These are phyloP conservation scores for Daldinia caldariorum DNA, from an alignment of 495 filamentous ascomycete genomes.

Conservation along the genomic window DNA sequence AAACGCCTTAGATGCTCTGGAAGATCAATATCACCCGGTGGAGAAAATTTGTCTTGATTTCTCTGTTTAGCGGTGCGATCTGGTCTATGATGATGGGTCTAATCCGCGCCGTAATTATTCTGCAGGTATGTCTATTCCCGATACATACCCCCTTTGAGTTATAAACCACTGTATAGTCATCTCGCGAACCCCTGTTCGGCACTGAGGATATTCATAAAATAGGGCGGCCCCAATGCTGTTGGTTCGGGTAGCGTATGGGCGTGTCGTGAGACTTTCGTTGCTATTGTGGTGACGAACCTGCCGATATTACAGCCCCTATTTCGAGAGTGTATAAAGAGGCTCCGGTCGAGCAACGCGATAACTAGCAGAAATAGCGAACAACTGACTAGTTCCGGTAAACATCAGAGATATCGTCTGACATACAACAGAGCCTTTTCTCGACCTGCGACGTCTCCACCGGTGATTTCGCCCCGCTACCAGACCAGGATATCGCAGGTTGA, in stretches of 20 bases:
- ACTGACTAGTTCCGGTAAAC: too few species aligned
- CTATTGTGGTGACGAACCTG: conserved; percentile 62
- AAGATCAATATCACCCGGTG: conserved; percentile 51
- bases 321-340: conserved; percentile 29
- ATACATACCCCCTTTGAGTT: not conserved
- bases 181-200: too few species aligned
- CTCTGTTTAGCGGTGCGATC: conserved; percentile 61
- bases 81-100: conserved; percentile 61
- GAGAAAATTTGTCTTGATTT: conserved; percentile 58
- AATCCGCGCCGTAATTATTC: conserved; percentile 59
- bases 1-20: too few species aligned
- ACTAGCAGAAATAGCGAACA: too few species aligned
- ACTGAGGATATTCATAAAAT: not conserved
- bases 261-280: conserved; percentile 63
- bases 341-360: too few species aligned
- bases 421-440: too few species aligned
- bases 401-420: too few species aligned
- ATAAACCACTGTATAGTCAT: too few species aligned
- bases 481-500: too few species aligned
- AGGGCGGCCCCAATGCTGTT: conserved; percentile 50
- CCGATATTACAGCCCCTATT: conserved; percentile 63
- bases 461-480: too few species aligned
- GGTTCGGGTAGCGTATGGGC: conserved; percentile 54
- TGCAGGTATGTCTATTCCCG: conserved; percentile 50
- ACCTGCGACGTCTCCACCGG: too few species aligned